Base-by-base conservation (phyloP, 2,329 filamentous ascomycete genomes). In the Thermomyces lanuginosus region DNA sequence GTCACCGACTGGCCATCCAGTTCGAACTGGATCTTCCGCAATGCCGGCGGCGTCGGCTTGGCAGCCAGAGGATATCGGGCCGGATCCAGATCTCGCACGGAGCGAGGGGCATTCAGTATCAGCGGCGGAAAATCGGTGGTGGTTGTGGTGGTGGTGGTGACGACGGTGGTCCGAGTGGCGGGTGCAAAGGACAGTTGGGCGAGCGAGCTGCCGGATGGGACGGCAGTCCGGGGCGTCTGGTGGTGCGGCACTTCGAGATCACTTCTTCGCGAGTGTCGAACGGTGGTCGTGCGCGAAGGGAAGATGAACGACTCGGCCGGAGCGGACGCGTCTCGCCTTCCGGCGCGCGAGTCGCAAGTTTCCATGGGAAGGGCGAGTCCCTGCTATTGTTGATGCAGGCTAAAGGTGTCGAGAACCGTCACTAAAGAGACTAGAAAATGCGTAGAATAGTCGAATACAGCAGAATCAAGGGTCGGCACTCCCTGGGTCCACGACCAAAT, bases 71-170 rank as follows among this genome's bases (percentile, higher is more conserved):
- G 89, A 49, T 92, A 98, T 42, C 89, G 72, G 49, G 91, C 92
- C 8, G 76, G 65, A 51, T 95, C 83, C 31, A 92, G 69, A 28
- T 74, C 66, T 32, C 68, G 61, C 17, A 83, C 64, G 27, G 72
- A 69, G 28, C 70, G 69, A 13, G 81, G 76, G 32, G 79, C 69
- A 37, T 72, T 73, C 39, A 92, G 71, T 30, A 80, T 63, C 31
- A 93, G 62, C n/a, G 82, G 82, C 24, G 86, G 84, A 39, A 89
- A 91, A 9, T 62, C 53, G 54, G 81, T 64, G 51, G 74, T 80
- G 1, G 84, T 91, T 1, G 82, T 92, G 1, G 83, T 93, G 0
- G 84, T 93, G 0, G 86, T 93, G 1, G 84, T 92, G 35, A 92
- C 72, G 7, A 73, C 64, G 0, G 70, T 74, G 7, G 70, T 73